phyloP scores from a whole-genome alignment of 495 filamentous ascomycete genomes.

The Aspergillus steynii region DNA sequence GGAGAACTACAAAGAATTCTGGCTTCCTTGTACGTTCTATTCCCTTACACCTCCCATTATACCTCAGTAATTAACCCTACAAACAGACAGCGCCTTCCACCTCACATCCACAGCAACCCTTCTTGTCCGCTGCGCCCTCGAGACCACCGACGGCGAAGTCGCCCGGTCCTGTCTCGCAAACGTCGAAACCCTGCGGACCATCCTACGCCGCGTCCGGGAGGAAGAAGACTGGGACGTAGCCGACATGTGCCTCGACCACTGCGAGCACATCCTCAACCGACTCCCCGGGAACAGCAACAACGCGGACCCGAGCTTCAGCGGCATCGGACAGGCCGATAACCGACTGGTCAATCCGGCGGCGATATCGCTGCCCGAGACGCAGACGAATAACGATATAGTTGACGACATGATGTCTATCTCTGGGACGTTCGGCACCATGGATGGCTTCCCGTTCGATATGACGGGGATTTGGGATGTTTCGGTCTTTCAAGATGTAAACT shows the following conservation, averaged over 20 bases:
- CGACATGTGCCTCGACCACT: conserved; percentile 55
- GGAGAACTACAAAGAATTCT: conserved; percentile 50
- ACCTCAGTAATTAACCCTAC: conserved; percentile 19
- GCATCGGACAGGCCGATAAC: conserved; percentile 18
- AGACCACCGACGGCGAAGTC: conserved; percentile 43
- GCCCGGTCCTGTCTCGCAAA: conserved; percentile 44
- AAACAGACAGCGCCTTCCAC: conserved; percentile 49
- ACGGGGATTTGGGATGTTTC: conserved; percentile 53
- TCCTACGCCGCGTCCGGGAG: conserved; percentile 51
- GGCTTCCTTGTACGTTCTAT: conserved; percentile 43
- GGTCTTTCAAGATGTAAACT: conserved; percentile 49
- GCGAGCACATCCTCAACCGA: conserved; percentile 47
- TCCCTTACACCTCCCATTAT: background rate
- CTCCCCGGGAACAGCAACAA: conserved; percentile 31
- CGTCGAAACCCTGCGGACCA: conserved; percentile 42
- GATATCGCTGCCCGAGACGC: conserved; percentile 47
- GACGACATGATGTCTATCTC: conserved; percentile 55
- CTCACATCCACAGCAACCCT: conserved; percentile 50
- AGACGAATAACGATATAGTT: conserved; percentile 52
- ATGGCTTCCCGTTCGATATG: conserved; percentile 54
- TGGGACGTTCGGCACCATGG: conserved; percentile 51
- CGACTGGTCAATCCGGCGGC: conserved; percentile 45
- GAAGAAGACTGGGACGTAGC: conserved; percentile 57
- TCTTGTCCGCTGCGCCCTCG: conserved; percentile 48
- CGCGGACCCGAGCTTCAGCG: conserved; percentile 12